Evolutionary conservation across 2,329 filamentous ascomycete genomes (phyloP).

Genomic region (Emmonsiellopsis sp.): DNA sequence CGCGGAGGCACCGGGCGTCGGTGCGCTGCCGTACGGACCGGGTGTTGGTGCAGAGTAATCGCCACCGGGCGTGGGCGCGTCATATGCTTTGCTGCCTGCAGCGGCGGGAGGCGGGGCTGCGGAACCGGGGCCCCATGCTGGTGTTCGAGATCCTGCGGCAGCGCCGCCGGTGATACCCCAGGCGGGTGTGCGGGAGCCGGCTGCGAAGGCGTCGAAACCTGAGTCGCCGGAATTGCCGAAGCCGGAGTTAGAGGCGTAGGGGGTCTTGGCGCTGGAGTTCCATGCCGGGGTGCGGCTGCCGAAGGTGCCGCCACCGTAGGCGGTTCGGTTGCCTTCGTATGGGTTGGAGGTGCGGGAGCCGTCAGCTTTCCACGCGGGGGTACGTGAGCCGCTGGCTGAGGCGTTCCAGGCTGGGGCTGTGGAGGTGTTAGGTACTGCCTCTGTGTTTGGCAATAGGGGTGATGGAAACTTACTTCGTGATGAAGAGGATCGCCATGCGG

Average conservation of each 20-base stretch:
- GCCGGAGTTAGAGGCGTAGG: conserved; percentile 58
- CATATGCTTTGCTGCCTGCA: conserved; percentile 42
- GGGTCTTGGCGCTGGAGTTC: conserved; percentile 71
- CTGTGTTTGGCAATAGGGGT: neutral
- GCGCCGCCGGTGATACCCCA: conserved; percentile 45
- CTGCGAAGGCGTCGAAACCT: conserved; percentile 58
- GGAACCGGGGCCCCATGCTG: conserved; percentile 31
- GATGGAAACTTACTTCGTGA: conserved; percentile 48
- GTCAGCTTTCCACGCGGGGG: conserved; percentile 48
- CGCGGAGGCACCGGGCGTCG: conserved; percentile 61
- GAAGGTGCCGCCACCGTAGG: conserved; percentile 29
- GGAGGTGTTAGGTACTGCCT: conserved; percentile 1
- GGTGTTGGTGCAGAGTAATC: conserved; percentile 59
- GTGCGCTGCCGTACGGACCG: conserved; percentile 47
- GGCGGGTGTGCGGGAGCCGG: conserved; percentile 68
- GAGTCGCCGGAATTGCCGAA: conserved; percentile 57
- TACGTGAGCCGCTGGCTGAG: conserved; percentile 37
- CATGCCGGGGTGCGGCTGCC: conserved; percentile 65
- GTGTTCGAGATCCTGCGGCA: conserved; percentile 33
- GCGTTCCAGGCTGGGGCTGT: conserved; percentile 35
- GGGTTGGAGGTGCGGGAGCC: conserved; percentile 47
- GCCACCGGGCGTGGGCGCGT: conserved; percentile 66
- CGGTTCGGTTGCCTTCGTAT: conserved; percentile 61
- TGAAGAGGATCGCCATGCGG: conserved; percentile 54
- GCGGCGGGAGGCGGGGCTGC: conserved; percentile 24